Base-by-base conservation (phyloP, 169 alveolate genomes). In the Toxoplasma gondii region DNA sequence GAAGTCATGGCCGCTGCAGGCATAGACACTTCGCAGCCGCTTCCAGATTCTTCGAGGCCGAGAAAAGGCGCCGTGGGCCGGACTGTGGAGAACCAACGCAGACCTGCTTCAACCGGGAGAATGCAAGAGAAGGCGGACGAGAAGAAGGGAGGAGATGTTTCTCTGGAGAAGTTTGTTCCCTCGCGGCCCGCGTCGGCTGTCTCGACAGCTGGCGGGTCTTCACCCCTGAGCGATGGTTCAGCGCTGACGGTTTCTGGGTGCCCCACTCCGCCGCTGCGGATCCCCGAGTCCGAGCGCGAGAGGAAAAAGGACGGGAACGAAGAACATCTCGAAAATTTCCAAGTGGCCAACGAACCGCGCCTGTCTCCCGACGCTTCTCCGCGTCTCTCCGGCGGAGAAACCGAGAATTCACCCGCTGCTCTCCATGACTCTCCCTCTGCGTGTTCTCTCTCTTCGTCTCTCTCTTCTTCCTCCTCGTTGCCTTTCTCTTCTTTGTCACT, bases 1-100 rank as follows among this genome's bases (percentile, higher is more conserved):
- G 84, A 74, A 44, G 1, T 74, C 45, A 31, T 74, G 84, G 84
- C 84, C 2, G 84, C 84, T 2, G 84, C 84, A 4, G 84, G 84
- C 10, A 74, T 74, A 4, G 84, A 74, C 84, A 36, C 44, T 10
- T 74, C 84, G 44, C 43, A 22, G 84, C 84, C 84, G 1, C 84
- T 36, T 36, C 39, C 39, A 10, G 84, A 74, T 12, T 17, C 84
- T 16, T n/a, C 39, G 22, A 44, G 27, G 1, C 27, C 84, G 44
- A 16, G 27, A 17, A 29, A 10, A 69, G 81, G 36, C 81, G 81
- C 41, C n/a, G 5, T 29, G 10, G 41, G 41, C 81, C 58, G 58
- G 22, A 49, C 22, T 49, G 58, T 4, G 84, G 45, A 0, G 84
- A 10, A 2, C 45, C 5, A n/a, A 19, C 27, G 49, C 45, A n/a